Evolutionary conservation across 768 basidiomycete species (phyloP).

Genomic region (Suillus hirtellus): DNA sequence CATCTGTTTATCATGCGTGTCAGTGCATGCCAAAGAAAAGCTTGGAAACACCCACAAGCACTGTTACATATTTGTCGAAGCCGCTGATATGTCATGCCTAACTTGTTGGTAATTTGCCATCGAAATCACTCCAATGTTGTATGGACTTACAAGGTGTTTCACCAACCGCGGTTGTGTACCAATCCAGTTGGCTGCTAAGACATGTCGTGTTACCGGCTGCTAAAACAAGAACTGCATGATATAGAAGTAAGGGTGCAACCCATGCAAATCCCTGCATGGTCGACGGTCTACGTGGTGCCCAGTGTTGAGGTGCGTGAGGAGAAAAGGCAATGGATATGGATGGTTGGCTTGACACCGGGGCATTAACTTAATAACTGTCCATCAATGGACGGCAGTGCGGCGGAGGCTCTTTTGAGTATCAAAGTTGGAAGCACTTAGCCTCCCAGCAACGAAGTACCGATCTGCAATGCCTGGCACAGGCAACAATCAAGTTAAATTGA

Average conservation of each 20-base stretch:
- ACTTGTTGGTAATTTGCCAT: neutral
- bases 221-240: neutral
- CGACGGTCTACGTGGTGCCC: neutral
- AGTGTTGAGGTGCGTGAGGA: neutral
- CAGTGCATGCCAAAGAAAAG: neutral
- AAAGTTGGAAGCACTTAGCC: neutral
- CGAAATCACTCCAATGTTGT: neutral
- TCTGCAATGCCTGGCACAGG: neutral
- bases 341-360: neutral
- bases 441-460: neutral
- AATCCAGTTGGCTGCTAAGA: slow-evolving; percentile 16
- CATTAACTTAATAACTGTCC: neutral
- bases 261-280: neutral
- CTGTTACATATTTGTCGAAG: slow-evolving; percentile 24
- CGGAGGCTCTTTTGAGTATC: neutral
- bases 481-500: neutral
- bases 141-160: slow-evolving; percentile 24
- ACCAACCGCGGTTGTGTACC: slow-evolving; percentile 25
- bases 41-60: slow-evolving; percentile 15
- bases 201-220: slow-evolving; percentile 21
- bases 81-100: slow-evolving; percentile 26
- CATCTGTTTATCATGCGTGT: neutral
- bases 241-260: neutral
- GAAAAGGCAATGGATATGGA: too few species aligned
- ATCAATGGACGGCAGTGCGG: neutral